A percentile compares a stretch with the other conserved stretches of the same genome.
These are phyloP conservation scores for Fraxinus excelsior DNA, from an alignment of 257 asterid species.

Conservation along the genomic window DNA sequence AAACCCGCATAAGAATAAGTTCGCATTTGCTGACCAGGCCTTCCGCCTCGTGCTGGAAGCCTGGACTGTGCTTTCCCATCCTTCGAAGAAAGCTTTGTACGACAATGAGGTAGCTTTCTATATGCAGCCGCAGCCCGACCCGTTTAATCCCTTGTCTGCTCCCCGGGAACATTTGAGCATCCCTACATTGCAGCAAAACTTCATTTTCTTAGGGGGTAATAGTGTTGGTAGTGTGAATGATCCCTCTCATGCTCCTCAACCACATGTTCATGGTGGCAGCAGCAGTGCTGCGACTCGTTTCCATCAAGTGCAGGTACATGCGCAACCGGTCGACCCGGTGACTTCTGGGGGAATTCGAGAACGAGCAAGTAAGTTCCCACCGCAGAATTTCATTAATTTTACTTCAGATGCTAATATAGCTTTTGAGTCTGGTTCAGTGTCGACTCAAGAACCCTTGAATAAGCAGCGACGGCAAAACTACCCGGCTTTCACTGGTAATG, in stretches of 20 bases:
- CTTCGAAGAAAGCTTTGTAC: constrained; percentile 47
- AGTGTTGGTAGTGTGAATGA: constrained; percentile 22
- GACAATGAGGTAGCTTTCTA: constrained; percentile 50
- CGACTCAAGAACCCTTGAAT: constrained; percentile 23
- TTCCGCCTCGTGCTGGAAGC: constrained; percentile 59
- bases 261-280: constrained; percentile 30
- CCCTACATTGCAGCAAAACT: constrained; percentile 29
- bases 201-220: constrained; percentile 26
- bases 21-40: constrained; percentile 72
- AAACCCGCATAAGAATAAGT: constrained; percentile 58
- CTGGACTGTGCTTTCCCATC: constrained; percentile 65
- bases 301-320: constrained; percentile 15
- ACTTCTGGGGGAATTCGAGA: constrained; percentile 26
- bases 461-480: constrained; percentile 25
- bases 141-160: constrained; percentile 13
- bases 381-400: constrained; percentile 26
- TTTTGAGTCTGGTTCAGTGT: constrained; percentile 34
- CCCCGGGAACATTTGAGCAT: constrained; percentile 15
- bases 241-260: constrained; percentile 16
- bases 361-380: neutral
- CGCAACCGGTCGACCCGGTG: constrained; percentile 16
- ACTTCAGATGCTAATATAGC: constrained; percentile 21
- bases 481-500: constrained; percentile 22
- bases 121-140: constrained; percentile 17
- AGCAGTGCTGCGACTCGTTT: constrained; percentile 12